A percentile compares a stretch with the other conserved stretches of the same genome.
Evolutionary conservation across 108 stramenopile genomes (phyloP).

Genomic region (Nitzschia palea): DNA sequence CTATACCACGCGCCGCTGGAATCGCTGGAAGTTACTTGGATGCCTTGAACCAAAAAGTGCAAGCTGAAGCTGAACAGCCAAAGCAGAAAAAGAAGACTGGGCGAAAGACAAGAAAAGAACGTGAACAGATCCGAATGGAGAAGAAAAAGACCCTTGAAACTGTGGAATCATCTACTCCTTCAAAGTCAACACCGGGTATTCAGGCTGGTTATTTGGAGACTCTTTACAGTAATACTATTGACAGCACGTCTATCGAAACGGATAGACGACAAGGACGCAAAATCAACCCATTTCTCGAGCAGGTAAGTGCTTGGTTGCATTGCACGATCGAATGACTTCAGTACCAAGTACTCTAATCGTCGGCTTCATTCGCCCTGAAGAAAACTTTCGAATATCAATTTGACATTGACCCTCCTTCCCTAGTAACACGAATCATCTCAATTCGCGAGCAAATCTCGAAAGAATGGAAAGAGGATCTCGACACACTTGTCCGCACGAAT

Average conservation of each 20-base stretch:
- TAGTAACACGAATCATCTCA: slow-evolving; percentile 66
- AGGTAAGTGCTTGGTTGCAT: no score
- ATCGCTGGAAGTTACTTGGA: not conserved
- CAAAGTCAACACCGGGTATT: not conserved
- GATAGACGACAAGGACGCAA: no score
- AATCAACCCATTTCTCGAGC: no score
- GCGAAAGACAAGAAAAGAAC: not conserved
- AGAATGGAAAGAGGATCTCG: slow-evolving; percentile 75
- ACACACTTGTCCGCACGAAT: slow-evolving; percentile 45
- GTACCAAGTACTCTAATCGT: no score
- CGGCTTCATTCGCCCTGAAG: no score
- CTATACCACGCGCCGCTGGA: not conserved
- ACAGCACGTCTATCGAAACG: not conserved
- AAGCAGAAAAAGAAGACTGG: not conserved
- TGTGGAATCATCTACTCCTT: not conserved
- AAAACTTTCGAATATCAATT: slow-evolving; percentile 47
- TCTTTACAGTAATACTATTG: not conserved
- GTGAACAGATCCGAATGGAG: not conserved
- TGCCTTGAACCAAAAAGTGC: slow-evolving; percentile 12
- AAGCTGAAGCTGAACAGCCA: slow-evolving; percentile 46
- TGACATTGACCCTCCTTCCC: slow-evolving; percentile 65
- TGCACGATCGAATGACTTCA: no score
- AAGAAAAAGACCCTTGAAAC: not conserved
- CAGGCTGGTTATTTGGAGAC: not conserved
- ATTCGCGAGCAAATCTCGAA: slow-evolving; percentile 73